Percentiles rank a stretch among this genome's conserved stretches.
These are phyloP conservation scores for Hansfordia pulvinata DNA, from an alignment of 2,329 filamentous ascomycete genomes.

Conservation along the genomic window DNA sequence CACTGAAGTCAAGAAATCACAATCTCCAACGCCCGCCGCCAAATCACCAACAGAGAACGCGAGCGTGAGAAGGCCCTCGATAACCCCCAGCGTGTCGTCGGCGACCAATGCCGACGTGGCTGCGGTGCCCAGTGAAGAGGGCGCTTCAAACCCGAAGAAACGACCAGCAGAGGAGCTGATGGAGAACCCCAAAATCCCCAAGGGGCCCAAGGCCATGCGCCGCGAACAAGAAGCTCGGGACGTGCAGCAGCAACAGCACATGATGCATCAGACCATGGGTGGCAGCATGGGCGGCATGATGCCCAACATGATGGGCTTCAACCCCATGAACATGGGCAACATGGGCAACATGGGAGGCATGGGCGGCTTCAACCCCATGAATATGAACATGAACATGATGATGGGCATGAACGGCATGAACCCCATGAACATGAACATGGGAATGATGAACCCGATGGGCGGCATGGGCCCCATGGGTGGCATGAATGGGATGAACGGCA, in stretches of 20 bases:
- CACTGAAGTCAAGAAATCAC: slow-evolving; percentile 12
- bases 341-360: slow-evolving; percentile 9
- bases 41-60: slow-evolving; percentile 7
- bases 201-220: slow-evolving; percentile 53
- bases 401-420: slow-evolving; percentile 22
- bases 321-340: slow-evolving; percentile 21
- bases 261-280: slow-evolving; percentile 36
- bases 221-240: slow-evolving; percentile 33
- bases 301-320: slow-evolving; percentile 27
- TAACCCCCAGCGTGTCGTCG: slow-evolving; percentile 12
- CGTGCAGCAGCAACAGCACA: slow-evolving; percentile 25
- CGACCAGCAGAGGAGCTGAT: slow-evolving; percentile 62
- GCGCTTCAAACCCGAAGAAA: slow-evolving; percentile 48
- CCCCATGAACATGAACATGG: slow-evolving; percentile 18
- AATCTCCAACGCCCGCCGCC: slow-evolving; percentile 11
- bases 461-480: slow-evolving; percentile 15
- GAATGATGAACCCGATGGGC: slow-evolving; percentile 21
- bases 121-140: slow-evolving; percentile 12
- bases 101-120: slow-evolving; percentile 11
- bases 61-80: not conserved
- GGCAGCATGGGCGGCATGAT: slow-evolving; percentile 28
- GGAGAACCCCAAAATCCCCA: slow-evolving; percentile 51
- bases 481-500: slow-evolving; percentile 14
- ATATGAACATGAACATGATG: slow-evolving; percentile 21
- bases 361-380: slow-evolving; percentile 21